Evolutionary conservation across 768 basidiomycete genomes (phyloP).

Genomic region (Trametes villosa): DNA sequence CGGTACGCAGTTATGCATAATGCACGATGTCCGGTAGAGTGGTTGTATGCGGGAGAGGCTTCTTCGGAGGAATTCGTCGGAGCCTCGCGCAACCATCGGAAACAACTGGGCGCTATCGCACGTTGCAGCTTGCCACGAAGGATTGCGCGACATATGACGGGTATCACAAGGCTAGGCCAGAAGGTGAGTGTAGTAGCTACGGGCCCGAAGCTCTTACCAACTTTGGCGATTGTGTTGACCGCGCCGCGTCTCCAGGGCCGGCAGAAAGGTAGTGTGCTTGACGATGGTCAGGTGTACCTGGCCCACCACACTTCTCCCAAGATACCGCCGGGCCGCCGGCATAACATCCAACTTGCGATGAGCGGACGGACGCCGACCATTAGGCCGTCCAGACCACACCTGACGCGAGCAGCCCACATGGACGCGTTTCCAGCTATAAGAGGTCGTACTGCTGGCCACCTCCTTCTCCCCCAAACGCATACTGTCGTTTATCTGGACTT

Average conservation of each 20-base stretch:
- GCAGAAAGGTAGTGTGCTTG: not conserved
- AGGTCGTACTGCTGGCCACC: too few species aligned
- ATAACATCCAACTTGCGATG: not conserved
- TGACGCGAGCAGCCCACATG: conserved; percentile 1
- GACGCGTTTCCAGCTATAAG: not conserved
- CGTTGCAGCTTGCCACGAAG: too few species aligned
- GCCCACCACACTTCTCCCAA: not conserved
- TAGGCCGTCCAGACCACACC: not conserved
- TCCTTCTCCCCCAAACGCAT: too few species aligned
- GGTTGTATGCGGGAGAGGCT: too few species aligned
- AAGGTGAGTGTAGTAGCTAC: too few species aligned
- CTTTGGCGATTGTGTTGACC: not conserved
- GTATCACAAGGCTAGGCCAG: too few species aligned
- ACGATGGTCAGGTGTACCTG: conserved; percentile 4
- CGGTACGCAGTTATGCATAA: too few species aligned
- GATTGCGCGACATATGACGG: too few species aligned
- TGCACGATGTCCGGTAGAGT: too few species aligned
- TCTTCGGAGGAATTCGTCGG: not conserved
- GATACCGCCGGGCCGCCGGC: conserved; percentile 1
- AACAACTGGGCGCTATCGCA: too few species aligned
- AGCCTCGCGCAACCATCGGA: not conserved
- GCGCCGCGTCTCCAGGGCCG: not conserved
- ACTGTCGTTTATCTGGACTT: too few species aligned
- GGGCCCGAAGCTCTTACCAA: too few species aligned
- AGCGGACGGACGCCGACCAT: not conserved